Base-by-base conservation (phyloP, 2,329 filamentous ascomycete species). In the Fusarium agapanthi region DNA sequence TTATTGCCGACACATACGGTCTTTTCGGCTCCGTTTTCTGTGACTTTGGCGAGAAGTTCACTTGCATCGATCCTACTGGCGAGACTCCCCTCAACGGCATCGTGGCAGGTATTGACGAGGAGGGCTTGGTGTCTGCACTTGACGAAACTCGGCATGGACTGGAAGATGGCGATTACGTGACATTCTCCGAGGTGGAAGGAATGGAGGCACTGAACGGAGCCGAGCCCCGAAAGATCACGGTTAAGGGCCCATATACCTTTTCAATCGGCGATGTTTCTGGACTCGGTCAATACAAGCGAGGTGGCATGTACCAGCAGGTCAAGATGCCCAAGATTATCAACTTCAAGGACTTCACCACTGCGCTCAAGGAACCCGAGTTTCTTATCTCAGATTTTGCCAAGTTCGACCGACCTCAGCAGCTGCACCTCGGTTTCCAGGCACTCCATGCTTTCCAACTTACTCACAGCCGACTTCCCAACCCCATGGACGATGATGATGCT, bases 231-330 rank as follows among this genome's bases (percentile, higher is more conserved):
- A 97, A 98, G 85, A 90, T 99, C 69, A 94, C 92, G 8, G 95
- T 98, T 55, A 98, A 97, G 85, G 96, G 93, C 2, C 96, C 96
- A 7, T 99, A 98, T 82, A 97, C 95, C 14, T 99, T 99, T 84
- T 96, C 94, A 20, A 98, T 99, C 76, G 96, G 95, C 45, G 94
- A 98, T 80, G 94, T 98, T 15, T 94, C 93, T 30, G 92, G 90
- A 11, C 87, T 98, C 40, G 96, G 96, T 40, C 88, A 93, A 77
- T 99, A 99, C 85, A 86, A 93, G 85, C 89, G 93, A 57, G 95
- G 95, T 51, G 96, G 96, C 68, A 89, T 97, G 67, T 99, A 93
- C 82, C 92, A 93, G 43, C 96, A 99, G 83, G 96, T 98, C 82
- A 99, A 98, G 88, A 98, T 98, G 95, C 96, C 96, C 56, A 97